phyloP scores from a whole-genome alignment of 768 basidiomycete species.

The Amanita phalloides region DNA sequence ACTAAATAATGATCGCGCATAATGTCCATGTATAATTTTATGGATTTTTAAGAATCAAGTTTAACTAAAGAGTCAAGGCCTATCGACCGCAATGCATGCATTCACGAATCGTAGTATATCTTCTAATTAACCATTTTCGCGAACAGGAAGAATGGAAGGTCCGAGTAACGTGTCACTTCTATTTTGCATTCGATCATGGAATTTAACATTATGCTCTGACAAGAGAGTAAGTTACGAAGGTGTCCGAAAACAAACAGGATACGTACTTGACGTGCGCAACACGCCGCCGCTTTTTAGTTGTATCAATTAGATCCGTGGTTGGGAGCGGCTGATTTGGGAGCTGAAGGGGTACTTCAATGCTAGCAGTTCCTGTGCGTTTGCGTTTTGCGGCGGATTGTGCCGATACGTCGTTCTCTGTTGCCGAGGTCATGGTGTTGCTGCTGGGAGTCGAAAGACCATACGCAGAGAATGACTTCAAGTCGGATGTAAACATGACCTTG shows the following conservation, averaged over 20 bases:
- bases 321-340: not conserved
- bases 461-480: conserved; percentile 55
- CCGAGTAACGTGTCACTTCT: not conserved
- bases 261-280: not conserved
- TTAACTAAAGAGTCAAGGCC: too few species aligned
- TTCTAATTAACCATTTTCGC: too few species aligned
- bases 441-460: conserved; percentile 25
- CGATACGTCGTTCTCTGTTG: too few species aligned
- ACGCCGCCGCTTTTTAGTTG: conserved; percentile 4
- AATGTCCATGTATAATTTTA: not conserved
- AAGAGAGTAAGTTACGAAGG: not conserved
- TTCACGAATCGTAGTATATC: too few species aligned
- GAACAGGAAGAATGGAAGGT: not conserved
- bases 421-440: not conserved
- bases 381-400: not conserved
- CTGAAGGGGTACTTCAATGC: not conserved
- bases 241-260: not conserved
- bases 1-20: conserved; percentile 6
- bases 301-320: not conserved
- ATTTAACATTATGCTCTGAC: not conserved
- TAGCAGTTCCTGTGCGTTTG: not conserved
- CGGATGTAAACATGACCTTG: conserved; percentile 68
- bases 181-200: not conserved
- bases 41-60: too few species aligned
- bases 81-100: too few species aligned